Conservation (phyloP, 495 filamentous ascomycete genomes). For the Entonaema liquescens region DNA sequence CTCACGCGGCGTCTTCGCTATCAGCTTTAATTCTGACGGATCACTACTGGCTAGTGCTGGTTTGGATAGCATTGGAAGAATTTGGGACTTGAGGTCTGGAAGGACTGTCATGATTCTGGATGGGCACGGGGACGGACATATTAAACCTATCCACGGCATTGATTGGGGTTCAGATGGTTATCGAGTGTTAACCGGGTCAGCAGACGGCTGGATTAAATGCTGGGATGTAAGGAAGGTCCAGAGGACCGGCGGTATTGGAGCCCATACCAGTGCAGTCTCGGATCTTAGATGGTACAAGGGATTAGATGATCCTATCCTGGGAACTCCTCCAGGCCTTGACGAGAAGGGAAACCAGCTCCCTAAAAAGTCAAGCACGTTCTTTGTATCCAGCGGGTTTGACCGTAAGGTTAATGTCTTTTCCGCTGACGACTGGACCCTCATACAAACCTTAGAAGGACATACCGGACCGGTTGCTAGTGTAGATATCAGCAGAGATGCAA, state of each 20-base stretch:
- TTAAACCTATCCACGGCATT: conserved; percentile 88
- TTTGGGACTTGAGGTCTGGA: conserved; percentile 97
- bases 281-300: conserved; percentile 96
- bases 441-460: conserved; percentile 89
- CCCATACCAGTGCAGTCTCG: conserved; percentile 89
- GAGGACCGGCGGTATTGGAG: conserved; percentile 83
- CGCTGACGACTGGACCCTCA: conserved; percentile 92
- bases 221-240: conserved; percentile 95
- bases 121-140: conserved; percentile 81
- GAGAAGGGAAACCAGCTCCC: conserved; percentile 68
- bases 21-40: conserved; percentile 89
- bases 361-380: conserved; percentile 83
- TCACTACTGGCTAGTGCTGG: conserved; percentile 90
- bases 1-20: conserved; percentile 86
- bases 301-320: conserved; percentile 67
- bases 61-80: conserved; percentile 89
- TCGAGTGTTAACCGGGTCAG: conserved; percentile 87
- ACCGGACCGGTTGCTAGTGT: conserved; percentile 88
- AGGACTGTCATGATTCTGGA: conserved; percentile 96
- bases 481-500: conserved; percentile 83
- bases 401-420: conserved; percentile 95
- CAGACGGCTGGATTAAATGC: conserved; percentile 95
- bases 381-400: conserved; percentile 91
- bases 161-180: conserved; percentile 94
- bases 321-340: conserved; percentile 64